phyloP scores from a whole-genome alignment of 495 filamentous ascomycete species.

The Trichoderma asperelloides region DNA sequence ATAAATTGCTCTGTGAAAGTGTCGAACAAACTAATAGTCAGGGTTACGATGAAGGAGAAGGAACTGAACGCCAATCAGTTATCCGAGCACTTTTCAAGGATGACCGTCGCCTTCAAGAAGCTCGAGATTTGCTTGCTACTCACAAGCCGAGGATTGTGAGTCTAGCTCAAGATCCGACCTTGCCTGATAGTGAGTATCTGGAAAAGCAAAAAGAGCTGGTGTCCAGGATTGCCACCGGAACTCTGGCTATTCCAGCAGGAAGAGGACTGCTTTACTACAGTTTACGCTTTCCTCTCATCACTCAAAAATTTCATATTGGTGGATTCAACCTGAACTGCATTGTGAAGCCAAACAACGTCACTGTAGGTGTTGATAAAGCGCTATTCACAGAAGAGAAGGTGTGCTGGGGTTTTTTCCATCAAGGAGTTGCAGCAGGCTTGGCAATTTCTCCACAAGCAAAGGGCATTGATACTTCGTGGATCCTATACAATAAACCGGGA shows the following conservation, averaged over 20 bases:
- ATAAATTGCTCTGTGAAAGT: constrained; percentile 50
- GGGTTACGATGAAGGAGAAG: constrained; percentile 37
- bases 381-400: constrained; percentile 90
- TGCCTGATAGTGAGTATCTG: constrained; percentile 77
- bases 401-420: constrained; percentile 97
- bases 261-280: constrained; percentile 78
- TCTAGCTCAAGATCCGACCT: constrained; percentile 64
- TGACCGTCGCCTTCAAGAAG: constrained; percentile 79
- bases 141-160: constrained; percentile 65
- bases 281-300: constrained; percentile 72
- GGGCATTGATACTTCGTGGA: constrained; percentile 97
- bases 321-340: constrained; percentile 83
- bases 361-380: constrained; percentile 74
- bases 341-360: constrained; percentile 84
- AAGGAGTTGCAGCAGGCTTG: constrained; percentile 81
- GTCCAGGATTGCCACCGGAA: constrained; percentile 74
- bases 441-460: constrained; percentile 83
- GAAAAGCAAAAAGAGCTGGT: constrained; percentile 89
- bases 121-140: constrained; percentile 67
- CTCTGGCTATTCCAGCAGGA: constrained; percentile 77
- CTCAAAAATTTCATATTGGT: constrained; percentile 76
- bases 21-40: constrained; percentile 30
- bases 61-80: constrained; percentile 70
- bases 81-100: constrained; percentile 82
- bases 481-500: constrained; percentile 88